phyloP scores from a whole-genome alignment of 2,329 filamentous ascomycete genomes.

The Diplodia sapinea region DNA sequence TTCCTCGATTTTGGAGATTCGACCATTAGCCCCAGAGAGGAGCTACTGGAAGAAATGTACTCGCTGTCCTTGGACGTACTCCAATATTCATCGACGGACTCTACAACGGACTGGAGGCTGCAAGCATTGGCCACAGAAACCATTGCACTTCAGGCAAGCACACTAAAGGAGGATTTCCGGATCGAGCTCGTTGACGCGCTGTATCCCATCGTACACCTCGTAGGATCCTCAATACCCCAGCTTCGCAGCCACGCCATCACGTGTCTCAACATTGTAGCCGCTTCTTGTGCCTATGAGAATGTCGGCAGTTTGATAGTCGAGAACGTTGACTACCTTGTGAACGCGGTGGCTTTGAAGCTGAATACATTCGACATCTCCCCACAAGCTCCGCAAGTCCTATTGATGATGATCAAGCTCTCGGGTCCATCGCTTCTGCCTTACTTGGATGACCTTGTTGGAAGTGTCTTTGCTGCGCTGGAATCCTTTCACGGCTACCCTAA shows the following conservation, averaged over 20 bases:
- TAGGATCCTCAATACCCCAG: slow-evolving; percentile 71
- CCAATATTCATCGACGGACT: slow-evolving; percentile 49
- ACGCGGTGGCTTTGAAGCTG: slow-evolving; percentile 84
- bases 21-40: slow-evolving; percentile 36
- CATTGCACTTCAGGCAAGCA: slow-evolving; percentile 74
- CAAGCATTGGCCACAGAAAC: slow-evolving; percentile 82
- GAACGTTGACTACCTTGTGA: slow-evolving; percentile 96
- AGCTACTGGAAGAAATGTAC: slow-evolving; percentile 68
- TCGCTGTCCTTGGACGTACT: slow-evolving; percentile 69
- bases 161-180: slow-evolving; percentile 71
- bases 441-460: slow-evolving; percentile 87
- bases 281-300: slow-evolving; percentile 73
- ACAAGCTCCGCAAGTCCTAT: slow-evolving; percentile 84
- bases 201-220: slow-evolving; percentile 87
- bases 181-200: slow-evolving; percentile 88
- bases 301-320: slow-evolving; percentile 82
- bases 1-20: slow-evolving; percentile 64
- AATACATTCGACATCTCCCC: slow-evolving; percentile 93
- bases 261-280: slow-evolving; percentile 79
- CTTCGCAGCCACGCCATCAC: slow-evolving; percentile 83
- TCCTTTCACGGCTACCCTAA: slow-evolving; percentile 91
- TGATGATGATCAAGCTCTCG: slow-evolving; percentile 92
- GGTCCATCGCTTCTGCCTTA: slow-evolving; percentile 83
- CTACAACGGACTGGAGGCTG: slow-evolving; percentile 68
- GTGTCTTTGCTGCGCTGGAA: slow-evolving; percentile 91